A percentile compares a stretch with the other conserved stretches of the same genome.
Evolutionary conservation across 2,329 filamentous ascomycete genomes (phyloP).

Genomic region (Colletotrichum gigasporum): DNA sequence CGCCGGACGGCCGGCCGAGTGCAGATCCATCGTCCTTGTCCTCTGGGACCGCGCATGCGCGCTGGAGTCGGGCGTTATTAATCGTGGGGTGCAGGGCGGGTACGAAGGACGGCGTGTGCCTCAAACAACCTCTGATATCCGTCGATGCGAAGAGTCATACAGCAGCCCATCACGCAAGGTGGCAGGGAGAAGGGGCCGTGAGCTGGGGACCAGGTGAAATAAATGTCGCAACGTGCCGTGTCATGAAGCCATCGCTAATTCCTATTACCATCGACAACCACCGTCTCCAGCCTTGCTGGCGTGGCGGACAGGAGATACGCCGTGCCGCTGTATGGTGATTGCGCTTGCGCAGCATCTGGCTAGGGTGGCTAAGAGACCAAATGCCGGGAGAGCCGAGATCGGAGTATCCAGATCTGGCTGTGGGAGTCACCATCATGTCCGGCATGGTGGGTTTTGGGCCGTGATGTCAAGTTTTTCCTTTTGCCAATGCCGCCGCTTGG

Average conservation of each 20-base stretch:
- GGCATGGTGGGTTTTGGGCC: slow-evolving; percentile 19
- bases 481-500: slow-evolving; percentile 4
- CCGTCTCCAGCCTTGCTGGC: not conserved
- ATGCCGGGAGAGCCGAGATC: slow-evolving; percentile 25
- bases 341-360: not conserved
- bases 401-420: slow-evolving; percentile 22
- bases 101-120: slow-evolving; percentile 19
- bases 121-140: slow-evolving; percentile 31
- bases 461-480: not conserved
- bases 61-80: slow-evolving; percentile 20
- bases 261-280: slow-evolving; percentile 22
- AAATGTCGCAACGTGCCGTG: slow-evolving; percentile 19
- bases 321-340: not conserved
- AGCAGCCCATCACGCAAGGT: slow-evolving; percentile 23
- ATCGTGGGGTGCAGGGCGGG: slow-evolving; percentile 30
- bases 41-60: slow-evolving; percentile 21
- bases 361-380: not conserved
- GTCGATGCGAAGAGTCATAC: slow-evolving; percentile 18
- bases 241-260: slow-evolving; percentile 23
- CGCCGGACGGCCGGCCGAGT: slow-evolving; percentile 27
- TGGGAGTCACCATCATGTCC: slow-evolving; percentile 12
- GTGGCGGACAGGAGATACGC: slow-evolving; percentile 18
- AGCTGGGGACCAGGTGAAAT: not conserved
- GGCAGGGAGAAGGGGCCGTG: not conserved
- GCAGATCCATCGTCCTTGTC: slow-evolving; percentile 14